Evolutionary conservation across 805 yeast genomes (phyloP).

Genomic region (Millerago galiae): DNA sequence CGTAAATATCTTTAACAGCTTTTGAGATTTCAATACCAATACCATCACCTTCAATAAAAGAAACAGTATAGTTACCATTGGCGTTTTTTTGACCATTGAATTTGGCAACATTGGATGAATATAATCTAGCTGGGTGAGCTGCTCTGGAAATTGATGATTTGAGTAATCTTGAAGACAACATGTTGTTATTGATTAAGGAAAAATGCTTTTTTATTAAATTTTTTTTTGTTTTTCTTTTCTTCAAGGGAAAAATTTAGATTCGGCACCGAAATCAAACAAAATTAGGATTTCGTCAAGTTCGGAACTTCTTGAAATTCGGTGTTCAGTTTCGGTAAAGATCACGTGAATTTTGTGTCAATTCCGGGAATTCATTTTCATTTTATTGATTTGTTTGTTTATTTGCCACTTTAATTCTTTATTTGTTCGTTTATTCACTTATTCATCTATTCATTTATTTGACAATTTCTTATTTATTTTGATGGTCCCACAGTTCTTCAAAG

Average conservation of each 20-base stretch:
- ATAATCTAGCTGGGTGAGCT: conserved; percentile 17
- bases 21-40: conserved; percentile 93
- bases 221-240: conserved; percentile 1
- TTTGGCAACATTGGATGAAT: conserved; percentile 51
- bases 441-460: too few relatives aligned
- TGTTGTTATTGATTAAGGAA: conserved; percentile 44
- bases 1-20: conserved; percentile 87
- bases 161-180: conserved; percentile 93
- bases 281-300: too few relatives aligned
- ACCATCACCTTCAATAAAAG: conserved; percentile 98
- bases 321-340: background rate
- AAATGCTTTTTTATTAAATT: too few relatives aligned
- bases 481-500: conserved; percentile 23
- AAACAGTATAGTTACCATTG: conserved; percentile 86
- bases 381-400: too few relatives aligned
- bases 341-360: background rate
- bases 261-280: conserved; percentile 7
- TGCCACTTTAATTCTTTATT: too few relatives aligned
- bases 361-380: too few relatives aligned
- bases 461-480: conserved; percentile 3
- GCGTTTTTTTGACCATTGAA: conserved; percentile 58
- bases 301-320: background rate
- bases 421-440: too few relatives aligned
- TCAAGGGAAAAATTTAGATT: conserved; percentile 1
- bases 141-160: conserved; percentile 28